A percentile compares a stretch with the other conserved stretches of the same genome.
Evolutionary conservation across 1,139 yeast genomes (phyloP).

Genomic region (Geotrichum klebahnii): DNA sequence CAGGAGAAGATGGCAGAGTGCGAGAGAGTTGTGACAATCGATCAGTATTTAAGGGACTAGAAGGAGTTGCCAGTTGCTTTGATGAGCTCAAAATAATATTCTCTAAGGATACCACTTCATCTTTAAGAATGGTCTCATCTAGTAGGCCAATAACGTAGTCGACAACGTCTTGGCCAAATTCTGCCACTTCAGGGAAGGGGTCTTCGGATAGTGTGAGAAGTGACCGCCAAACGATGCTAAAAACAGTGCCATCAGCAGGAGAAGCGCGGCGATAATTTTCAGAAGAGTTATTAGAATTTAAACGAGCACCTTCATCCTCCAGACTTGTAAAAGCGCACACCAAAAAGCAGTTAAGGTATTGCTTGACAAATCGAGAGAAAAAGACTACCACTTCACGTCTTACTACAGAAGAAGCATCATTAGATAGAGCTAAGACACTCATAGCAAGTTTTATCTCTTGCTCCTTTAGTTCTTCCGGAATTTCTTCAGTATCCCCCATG

Average conservation of each 20-base stretch:
- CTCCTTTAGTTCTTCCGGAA: constrained; percentile 37
- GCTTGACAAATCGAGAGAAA: constrained; percentile 66
- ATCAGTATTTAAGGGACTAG: constrained; percentile 12
- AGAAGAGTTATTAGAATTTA: constrained; percentile 49
- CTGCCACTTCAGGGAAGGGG: constrained; percentile 79
- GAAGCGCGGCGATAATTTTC: constrained; percentile 48
- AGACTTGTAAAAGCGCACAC: constrained; percentile 85
- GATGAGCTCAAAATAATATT: constrained; percentile 14
- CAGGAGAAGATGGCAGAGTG: constrained; percentile 14
- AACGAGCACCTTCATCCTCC: constrained; percentile 70
- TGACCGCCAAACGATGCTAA: constrained; percentile 83
- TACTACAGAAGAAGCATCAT: constrained; percentile 88
- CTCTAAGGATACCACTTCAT: constrained; percentile 25
- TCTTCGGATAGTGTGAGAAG: constrained; percentile 78
- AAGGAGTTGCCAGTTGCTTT: not conserved
- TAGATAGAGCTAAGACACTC: constrained; percentile 49
- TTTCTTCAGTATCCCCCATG: constrained; percentile 36
- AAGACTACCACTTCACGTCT: constrained; percentile 79
- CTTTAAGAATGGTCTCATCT: constrained; percentile 55
- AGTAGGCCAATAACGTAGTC: constrained; percentile 68
- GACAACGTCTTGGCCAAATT: constrained; percentile 67
- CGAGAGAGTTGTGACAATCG: constrained; percentile 14
- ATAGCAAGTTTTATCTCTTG: constrained; percentile 46
- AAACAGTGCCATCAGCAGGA: constrained; percentile 54
- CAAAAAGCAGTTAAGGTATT: constrained; percentile 68